Evolutionary conservation across 1,284 basidiomycete species (phyloP).

Genomic region (Marasmius fiardii): DNA sequence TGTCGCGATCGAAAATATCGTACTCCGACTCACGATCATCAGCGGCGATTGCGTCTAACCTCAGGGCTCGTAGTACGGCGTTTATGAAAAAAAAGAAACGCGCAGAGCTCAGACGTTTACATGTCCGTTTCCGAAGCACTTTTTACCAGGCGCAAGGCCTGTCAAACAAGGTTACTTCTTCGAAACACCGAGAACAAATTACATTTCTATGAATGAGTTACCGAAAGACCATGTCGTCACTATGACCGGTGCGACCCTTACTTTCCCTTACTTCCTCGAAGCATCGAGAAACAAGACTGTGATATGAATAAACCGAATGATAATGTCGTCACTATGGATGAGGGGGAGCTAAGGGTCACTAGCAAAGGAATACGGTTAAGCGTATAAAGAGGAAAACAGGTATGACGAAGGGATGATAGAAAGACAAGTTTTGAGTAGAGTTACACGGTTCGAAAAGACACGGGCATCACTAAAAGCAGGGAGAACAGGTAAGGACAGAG

Average conservation of each 20-base stretch:
- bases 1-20: slow-evolving; percentile 12
- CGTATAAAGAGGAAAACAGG: slow-evolving; percentile 21
- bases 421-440: slow-evolving; percentile 24
- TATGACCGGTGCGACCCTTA: too few species aligned
- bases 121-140: too few species aligned
- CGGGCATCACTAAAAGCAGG: too few species aligned
- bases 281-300: slow-evolving; percentile 2
- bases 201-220: too few species aligned
- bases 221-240: too few species aligned
- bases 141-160: too few species aligned
- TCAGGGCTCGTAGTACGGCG: too few species aligned
- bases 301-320: slow-evolving; percentile 5
- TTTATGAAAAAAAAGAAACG: too few species aligned
- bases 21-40: slow-evolving; percentile 20
- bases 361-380: slow-evolving; percentile 18
- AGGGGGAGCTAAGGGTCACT: slow-evolving; percentile 1
- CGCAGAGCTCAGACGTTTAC: too few species aligned
- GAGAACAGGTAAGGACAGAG: slow-evolving; percentile 10
- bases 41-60: slow-evolving; percentile 11
- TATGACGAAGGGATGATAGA: slow-evolving; percentile 11
- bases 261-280: slow-evolving; percentile 7
- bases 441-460: slow-evolving; percentile 30
- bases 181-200: too few species aligned
- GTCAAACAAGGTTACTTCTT: too few species aligned
- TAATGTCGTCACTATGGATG: not conserved